Conservation (phyloP, 2,329 filamentous ascomycete genomes). For the Arthrobotrys sphaeroides region DNA sequence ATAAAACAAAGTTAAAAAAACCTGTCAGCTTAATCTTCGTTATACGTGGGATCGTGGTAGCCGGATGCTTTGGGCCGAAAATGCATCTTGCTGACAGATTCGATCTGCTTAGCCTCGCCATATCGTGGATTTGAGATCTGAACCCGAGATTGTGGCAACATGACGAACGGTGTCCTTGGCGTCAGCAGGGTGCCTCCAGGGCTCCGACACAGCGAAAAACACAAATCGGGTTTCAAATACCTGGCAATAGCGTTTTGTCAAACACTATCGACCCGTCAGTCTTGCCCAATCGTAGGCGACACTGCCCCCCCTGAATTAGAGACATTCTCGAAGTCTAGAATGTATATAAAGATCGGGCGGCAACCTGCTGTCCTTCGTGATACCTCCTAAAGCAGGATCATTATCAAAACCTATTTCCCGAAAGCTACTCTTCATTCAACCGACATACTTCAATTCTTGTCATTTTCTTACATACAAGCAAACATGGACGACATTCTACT, state of each 20-base stretch:
- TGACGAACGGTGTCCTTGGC: constrained; percentile 35
- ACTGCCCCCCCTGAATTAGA: constrained; percentile 3
- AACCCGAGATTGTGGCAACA: neutral
- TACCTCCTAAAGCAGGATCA: too few species aligned
- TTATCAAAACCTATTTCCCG: neutral
- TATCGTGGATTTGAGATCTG: neutral
- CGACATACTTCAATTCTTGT: neutral
- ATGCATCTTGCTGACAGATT: neutral
- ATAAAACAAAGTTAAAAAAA: too few species aligned
- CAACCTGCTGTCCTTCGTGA: neutral
- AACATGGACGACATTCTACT: constrained; percentile 30
- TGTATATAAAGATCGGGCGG: neutral
- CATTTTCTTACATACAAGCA: neutral
- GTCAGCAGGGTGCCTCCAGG: constrained; percentile 31
- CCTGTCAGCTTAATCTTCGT: too few species aligned
- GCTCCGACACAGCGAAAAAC: constrained; percentile 23
- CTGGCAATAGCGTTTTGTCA: constrained; percentile 7
- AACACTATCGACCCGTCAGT: neutral
- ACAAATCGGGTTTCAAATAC: constrained; percentile 39
- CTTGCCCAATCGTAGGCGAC: neutral
- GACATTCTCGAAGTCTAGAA: neutral
- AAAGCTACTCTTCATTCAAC: neutral
- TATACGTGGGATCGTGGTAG: too few species aligned
- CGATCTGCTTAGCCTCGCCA: neutral
- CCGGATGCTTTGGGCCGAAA: too few species aligned